Percentiles rank a stretch among this genome's conserved stretches.
Conservation (phyloP, 306 rosid genomes). For the Cicer cuneatum region DNA sequence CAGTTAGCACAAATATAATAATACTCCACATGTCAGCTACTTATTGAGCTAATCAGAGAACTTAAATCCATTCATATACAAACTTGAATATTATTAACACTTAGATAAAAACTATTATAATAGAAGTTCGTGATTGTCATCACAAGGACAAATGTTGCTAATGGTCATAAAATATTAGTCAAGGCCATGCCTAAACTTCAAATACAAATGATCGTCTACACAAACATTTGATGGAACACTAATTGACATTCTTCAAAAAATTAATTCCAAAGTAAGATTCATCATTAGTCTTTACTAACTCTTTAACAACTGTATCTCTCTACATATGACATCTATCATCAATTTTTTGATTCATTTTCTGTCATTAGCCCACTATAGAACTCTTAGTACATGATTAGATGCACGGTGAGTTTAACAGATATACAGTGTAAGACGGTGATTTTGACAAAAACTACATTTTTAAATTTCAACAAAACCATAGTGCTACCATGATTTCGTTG, state of each 20-base stretch:
- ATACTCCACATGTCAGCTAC: too few relatives aligned
- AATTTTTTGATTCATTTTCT: neutral
- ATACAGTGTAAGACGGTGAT: too few relatives aligned
- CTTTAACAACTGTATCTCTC: neutral
- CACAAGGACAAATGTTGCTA: neutral
- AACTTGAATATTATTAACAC: neutral
- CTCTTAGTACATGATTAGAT: neutral
- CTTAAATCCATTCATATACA: conserved; percentile 5
- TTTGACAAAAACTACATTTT: too few relatives aligned
- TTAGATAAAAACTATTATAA: conserved; percentile 5
- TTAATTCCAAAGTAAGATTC: neutral
- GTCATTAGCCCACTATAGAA: neutral
- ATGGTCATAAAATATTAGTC: conserved; percentile 2
- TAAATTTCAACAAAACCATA: too few relatives aligned
- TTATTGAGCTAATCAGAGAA: too few relatives aligned
- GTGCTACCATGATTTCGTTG: too few relatives aligned
- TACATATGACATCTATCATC: neutral
- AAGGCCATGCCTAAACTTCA: neutral
- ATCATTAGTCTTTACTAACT: neutral
- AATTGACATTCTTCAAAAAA: conserved; percentile 11
- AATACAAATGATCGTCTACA: neutral
- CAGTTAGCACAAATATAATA: too few relatives aligned
- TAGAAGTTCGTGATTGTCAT: neutral
- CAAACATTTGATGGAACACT: neutral
- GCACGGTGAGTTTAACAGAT: too few relatives aligned